These are phyloP conservation scores for Picea abies DNA, from an alignment of 83 land plant species.

Conservation along the genomic window DNA sequence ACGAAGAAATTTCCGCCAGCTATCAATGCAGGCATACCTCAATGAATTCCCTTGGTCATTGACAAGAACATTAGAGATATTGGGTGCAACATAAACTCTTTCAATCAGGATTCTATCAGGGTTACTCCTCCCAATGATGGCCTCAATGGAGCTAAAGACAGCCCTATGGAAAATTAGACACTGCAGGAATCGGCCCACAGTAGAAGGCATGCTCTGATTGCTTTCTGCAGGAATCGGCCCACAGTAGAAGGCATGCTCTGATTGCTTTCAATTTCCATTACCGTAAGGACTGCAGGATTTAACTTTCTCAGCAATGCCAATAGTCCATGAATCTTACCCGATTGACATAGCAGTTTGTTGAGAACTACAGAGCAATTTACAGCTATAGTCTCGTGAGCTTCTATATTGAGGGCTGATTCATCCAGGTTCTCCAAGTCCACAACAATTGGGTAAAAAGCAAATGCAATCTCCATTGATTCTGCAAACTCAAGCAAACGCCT, in stretches of 20 bases:
- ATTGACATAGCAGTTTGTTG: constrained; percentile 10
- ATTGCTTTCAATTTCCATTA: constrained; percentile 19
- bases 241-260: constrained; percentile 15
- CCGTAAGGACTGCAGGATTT: constrained; percentile 10
- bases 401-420: not conserved
- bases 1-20: constrained; percentile 16
- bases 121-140: constrained; percentile 2
- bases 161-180: constrained; percentile 18
- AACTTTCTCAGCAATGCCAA: constrained; percentile 17
- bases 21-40: constrained; percentile 13
- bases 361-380: constrained; percentile 18
- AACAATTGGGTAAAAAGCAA: constrained; percentile 12
- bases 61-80: constrained; percentile 14
- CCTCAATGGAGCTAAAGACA: constrained; percentile 19
- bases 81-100: constrained; percentile 8
- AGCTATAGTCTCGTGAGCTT: constrained; percentile 16
- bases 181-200: constrained; percentile 17
- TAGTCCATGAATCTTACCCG: constrained; percentile 9
- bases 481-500: constrained; percentile 16
- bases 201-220: constrained; percentile 16
- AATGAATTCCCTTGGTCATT: not conserved
- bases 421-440: constrained; percentile 15
- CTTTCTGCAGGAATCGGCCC: constrained; percentile 18
- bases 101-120: constrained; percentile 18
- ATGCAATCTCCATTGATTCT: not conserved